Evolutionary conservation across 208 protist species (phyloP).

Genomic region (Acanthamoeba castellanii): DNA sequence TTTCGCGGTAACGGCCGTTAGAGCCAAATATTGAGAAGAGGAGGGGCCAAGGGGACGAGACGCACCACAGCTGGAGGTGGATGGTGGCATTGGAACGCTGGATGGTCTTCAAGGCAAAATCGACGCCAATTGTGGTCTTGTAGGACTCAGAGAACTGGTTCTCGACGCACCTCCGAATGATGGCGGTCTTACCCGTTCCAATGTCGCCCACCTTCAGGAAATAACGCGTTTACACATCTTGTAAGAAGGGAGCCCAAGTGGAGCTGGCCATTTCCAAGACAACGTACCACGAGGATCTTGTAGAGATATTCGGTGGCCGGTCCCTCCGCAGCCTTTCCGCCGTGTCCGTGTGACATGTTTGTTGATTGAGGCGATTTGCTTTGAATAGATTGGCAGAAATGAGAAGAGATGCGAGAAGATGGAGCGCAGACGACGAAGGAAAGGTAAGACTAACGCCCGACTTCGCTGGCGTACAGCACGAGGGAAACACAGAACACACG

Average conservation of each 20-base stretch:
- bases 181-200: constrained; percentile 86
- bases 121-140: constrained; percentile 86
- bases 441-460: background rate
- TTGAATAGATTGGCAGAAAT: background rate
- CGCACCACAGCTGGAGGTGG: constrained; percentile 89
- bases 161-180: constrained; percentile 81
- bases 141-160: constrained; percentile 86
- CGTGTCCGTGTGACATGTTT: constrained; percentile 24
- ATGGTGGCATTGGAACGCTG: constrained; percentile 83
- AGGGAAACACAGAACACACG: background rate
- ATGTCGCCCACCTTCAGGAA: constrained; percentile 90
- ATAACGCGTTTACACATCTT: constrained; percentile 84
- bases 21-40: background rate
- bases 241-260: constrained; percentile 25
- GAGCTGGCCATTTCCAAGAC: background rate
- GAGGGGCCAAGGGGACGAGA: constrained; percentile 78
- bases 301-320: constrained; percentile 75
- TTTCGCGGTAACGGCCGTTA: constrained; percentile 81
- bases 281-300: constrained; percentile 83
- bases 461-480: background rate
- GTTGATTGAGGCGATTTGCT: background rate
- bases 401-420: background rate
- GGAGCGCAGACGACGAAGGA: background rate
- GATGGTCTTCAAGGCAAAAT: constrained; percentile 89
- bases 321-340: constrained; percentile 22